Evolutionary conservation across 2,329 filamentous ascomycete species (phyloP).

Genomic region (Penicillium sp.): DNA sequence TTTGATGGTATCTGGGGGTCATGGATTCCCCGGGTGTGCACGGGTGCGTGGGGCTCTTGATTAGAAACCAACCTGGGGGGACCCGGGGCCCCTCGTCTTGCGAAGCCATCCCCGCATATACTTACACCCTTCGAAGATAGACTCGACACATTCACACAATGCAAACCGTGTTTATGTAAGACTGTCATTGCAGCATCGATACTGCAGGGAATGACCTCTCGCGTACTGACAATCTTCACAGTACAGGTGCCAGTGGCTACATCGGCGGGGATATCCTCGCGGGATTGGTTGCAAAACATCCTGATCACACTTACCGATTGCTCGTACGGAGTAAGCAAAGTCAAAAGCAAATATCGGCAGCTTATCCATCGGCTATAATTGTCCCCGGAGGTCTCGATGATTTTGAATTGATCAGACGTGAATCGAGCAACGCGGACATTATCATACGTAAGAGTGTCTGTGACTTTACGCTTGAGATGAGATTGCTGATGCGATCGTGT

Average conservation of each 20-base stretch:
- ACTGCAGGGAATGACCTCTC: not conserved
- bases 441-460: slow-evolving; percentile 11
- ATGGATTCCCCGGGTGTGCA: too few species aligned
- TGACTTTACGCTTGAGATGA: not conserved
- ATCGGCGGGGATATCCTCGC: slow-evolving; percentile 41
- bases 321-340: slow-evolving; percentile 10
- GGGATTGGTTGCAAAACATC: slow-evolving; percentile 36
- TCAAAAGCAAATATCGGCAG: not conserved
- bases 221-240: not conserved
- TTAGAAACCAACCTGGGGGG: too few species aligned
- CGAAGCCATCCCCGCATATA: too few species aligned
- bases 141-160: not conserved
- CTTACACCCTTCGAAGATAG: not conserved
- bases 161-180: not conserved
- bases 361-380: slow-evolving; percentile 5
- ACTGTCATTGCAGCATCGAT: not conserved
- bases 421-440: slow-evolving; percentile 12
- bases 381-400: slow-evolving; percentile 4
- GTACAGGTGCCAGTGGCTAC: slow-evolving; percentile 23
- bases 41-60: too few species aligned
- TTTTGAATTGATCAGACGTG: not conserved
- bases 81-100: too few species aligned
- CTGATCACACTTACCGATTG: slow-evolving; percentile 1
- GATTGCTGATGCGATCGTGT: not conserved
- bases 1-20: too few species aligned